Base-by-base conservation (phyloP, 2,329 filamentous ascomycete genomes). In the Arthrobotrys musiformis region DNA sequence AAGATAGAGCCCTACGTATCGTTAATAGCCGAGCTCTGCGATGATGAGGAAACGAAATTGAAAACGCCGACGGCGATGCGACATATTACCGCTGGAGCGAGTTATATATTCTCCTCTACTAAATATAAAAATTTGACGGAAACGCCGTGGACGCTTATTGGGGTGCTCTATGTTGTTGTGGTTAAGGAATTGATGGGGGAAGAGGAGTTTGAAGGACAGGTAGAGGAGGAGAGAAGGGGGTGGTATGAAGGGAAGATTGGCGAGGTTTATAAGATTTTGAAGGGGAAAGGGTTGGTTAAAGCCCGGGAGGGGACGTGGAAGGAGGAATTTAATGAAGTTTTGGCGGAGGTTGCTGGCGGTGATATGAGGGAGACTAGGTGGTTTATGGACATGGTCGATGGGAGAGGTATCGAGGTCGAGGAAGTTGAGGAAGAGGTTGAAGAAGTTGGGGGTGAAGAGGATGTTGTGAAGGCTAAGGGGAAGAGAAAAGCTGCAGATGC, bases 351-450 rank as follows among this genome's bases (percentile, higher is more conserved):
- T 35, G 74, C 70, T 7, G 77, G 74, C 60, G 44, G 62, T 9
- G 80, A 79, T 54, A 79, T 81, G 33, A 61, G 75, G 26, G 79
- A 79, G 67, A 72, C 79, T 15, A 70, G 67, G n/a, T 81, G 80
- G 80, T 50, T 80, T 63, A 61, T 62, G 60, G 73, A 72, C 26
- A 68, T 80, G 9, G 70, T 78, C n/a, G 33, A 17, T n/a, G 54
- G 54, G 7, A 76, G 78, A 62, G 78, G 79, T 1, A 79, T 11
- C 2, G 75, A 70, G 13, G 37, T 22, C 8, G 44, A 60, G 60
- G 68, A 54, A 24, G 28, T 76, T 40, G 69, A 63, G 58, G 68
- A 54, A 24, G 28, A 78, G 40, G 69, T 60, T 48, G 50, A 77
- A 19, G 74, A 56, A 17, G 63, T 28, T 66, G 19, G 70, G 68